Conservation (phyloP, 306 rosid species). For the Alnus rubra region DNA sequence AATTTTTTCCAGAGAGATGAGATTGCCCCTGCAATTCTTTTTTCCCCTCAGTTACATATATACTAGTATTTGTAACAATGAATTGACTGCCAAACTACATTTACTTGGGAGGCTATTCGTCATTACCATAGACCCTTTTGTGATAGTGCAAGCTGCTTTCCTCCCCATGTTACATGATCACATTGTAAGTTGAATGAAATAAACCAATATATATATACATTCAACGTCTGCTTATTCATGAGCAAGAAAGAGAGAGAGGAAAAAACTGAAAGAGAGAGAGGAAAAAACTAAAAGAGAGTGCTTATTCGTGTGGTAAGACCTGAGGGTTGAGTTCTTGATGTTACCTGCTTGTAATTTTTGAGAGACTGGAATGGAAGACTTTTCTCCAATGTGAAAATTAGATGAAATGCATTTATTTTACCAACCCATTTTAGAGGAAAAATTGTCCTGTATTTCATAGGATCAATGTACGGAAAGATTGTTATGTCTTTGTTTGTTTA, state of each 20-base stretch:
- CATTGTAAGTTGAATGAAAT: conserved; percentile 13
- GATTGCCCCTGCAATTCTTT: conserved; percentile 5
- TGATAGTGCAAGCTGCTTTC: conserved; percentile 26
- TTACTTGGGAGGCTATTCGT: conserved; percentile 2
- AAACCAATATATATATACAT: background rate
- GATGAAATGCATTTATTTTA: too few species aligned
- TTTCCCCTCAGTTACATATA: conserved; percentile 4
- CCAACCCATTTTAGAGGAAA: too few species aligned
- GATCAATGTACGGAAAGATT: too few species aligned
- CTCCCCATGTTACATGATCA: conserved; percentile 25
- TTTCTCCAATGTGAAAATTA: too few species aligned
- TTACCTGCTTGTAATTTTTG: too few species aligned
- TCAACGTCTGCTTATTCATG: background rate
- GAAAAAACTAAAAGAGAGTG: too few species aligned
- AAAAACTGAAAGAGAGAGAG: too few species aligned
- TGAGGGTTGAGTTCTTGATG: too few species aligned
- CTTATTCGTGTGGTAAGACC: too few species aligned
- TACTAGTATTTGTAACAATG: conserved; percentile 8
- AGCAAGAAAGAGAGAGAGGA: background rate
- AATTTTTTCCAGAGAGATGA: conserved; percentile 8
- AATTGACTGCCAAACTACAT: conserved; percentile 21
- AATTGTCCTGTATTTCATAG: too few species aligned
- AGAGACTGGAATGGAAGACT: too few species aligned
- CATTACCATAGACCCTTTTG: conserved; percentile 13
- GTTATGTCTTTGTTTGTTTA: too few species aligned